A percentile compares a stretch with the other conserved stretches of the same genome.
phyloP scores from a whole-genome alignment of 257 asterid species.

The Asclepias syriaca region DNA sequence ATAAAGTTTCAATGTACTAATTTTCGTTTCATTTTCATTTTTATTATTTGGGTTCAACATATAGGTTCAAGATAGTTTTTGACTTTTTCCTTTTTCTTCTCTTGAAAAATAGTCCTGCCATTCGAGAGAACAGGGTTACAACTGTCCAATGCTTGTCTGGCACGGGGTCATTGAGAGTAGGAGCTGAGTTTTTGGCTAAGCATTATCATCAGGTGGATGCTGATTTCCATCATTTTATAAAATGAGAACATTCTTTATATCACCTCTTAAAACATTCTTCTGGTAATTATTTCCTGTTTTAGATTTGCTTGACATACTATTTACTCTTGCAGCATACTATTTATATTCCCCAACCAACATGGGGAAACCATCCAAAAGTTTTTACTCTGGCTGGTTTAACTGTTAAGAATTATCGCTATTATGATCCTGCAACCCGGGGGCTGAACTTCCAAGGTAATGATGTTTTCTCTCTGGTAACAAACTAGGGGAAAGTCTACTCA shows the following conservation, averaged over 20 bases:
- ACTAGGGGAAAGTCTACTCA: not conserved
- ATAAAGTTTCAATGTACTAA: not conserved
- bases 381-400: conserved; percentile 83
- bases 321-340: conserved; percentile 60
- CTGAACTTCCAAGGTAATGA: conserved; percentile 73
- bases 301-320: not conserved
- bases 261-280: not conserved
- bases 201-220: conserved; percentile 74
- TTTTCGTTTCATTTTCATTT: not conserved
- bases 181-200: conserved; percentile 82
- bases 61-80: conserved; percentile 4
- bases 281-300: not conserved
- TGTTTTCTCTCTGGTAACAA: not conserved
- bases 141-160: conserved; percentile 99
- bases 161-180: conserved; percentile 96
- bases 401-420: conserved; percentile 83
- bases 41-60: not conserved
- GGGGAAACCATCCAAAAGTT: conserved; percentile 96
- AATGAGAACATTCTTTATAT: not conserved
- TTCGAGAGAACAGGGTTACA: conserved; percentile 84
- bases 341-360: conserved; percentile 85
- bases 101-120: conserved; percentile 65
- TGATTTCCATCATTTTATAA: not conserved
- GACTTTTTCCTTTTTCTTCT: conserved; percentile 13
- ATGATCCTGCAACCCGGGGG: conserved; percentile 92